Evolutionary conservation across 106 monocot genomes (phyloP), one percentile per base, ranked within the genome.

Genomic region (Dendrobium catenatum): DNA sequence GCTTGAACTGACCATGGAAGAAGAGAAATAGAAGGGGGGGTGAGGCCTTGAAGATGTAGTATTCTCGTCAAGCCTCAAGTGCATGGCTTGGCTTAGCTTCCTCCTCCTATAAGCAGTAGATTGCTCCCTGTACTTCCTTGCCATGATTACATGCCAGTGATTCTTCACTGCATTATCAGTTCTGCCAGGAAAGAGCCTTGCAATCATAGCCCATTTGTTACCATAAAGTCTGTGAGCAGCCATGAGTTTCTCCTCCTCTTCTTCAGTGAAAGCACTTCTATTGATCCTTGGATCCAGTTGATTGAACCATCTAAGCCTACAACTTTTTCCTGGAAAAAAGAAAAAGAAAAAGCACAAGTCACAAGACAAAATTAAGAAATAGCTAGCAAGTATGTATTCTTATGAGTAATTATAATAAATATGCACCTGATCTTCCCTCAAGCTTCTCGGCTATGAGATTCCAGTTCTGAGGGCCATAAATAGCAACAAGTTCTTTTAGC

Each of bases 371-470:
- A 20, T 31, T 9, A 70, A 70, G 4, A 13, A n/a, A 61, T 61
- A 33, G 4, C 13, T 37, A 70, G 26, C 5, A 7, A 27, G 13
- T 27, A 70, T 70, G 2, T 2, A 37, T 11, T 4, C 70, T 37
- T 31, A 31, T 27, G 70, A 37, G 29, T 29, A 33, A 4, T 73
- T 16, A 73, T 16, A 73, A 73, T 73, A 11, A 73, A 20, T 33
- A 46, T 17, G 16, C 17, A 82, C 82, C 82, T 77, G 82, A 82
- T 82, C 82, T 77, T 8, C 77, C 82, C 2, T 82, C 68, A 15
- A 82, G 82, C 20, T 82, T 82, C 67, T 82, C 67, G 29, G 82
- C 82, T 27, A 82, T 82, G 66, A 82, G 82, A 51, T 82, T 82
- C 82, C 82, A 82, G 48, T 82, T 82, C 48, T 82, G 82, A 40